A percentile compares a stretch with the other conserved stretches of the same genome.
Conservation (phyloP, 2,329 filamentous ascomycete species). For the Cercospora zeae-maydis region DNA sequence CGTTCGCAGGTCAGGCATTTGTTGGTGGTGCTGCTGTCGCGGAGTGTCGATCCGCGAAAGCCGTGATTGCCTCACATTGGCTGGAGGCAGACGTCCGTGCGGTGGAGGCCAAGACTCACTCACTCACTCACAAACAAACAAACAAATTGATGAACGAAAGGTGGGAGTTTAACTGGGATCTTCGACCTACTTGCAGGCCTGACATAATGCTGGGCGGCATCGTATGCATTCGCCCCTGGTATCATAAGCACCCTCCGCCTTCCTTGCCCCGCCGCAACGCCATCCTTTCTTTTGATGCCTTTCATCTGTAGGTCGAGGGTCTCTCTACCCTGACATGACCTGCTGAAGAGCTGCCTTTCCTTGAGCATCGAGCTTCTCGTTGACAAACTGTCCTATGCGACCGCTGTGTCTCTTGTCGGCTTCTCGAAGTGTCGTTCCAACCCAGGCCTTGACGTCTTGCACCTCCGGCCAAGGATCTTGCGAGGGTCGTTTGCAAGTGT, state of each 20-base stretch:
- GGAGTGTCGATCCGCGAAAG: neutral
- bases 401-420: slow-evolving; percentile 72
- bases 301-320: neutral
- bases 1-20: neutral
- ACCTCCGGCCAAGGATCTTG: slow-evolving; percentile 85
- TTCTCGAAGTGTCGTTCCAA: slow-evolving; percentile 71
- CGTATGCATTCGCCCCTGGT: slow-evolving; percentile 6
- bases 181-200: slow-evolving; percentile 1
- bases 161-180: neutral
- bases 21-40: neutral
- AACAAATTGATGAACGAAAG: neutral
- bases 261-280: slow-evolving; percentile 8
- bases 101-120: neutral
- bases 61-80: neutral
- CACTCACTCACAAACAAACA: neutral
- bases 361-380: slow-evolving; percentile 58
- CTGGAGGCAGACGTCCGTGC: neutral
- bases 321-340: slow-evolving; percentile 34
- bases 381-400: slow-evolving; percentile 66
- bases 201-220: slow-evolving; percentile 1
- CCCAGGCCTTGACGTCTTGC: slow-evolving; percentile 74
- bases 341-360: slow-evolving; percentile 41
- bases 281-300: neutral
- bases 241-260: slow-evolving; percentile 8
- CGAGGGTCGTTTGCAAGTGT: slow-evolving; percentile 74